Evolutionary conservation across 108 stramenopile genomes (phyloP), one percentile per base, ranked within the genome.

Genomic region (Bacterosira constricta): DNA sequence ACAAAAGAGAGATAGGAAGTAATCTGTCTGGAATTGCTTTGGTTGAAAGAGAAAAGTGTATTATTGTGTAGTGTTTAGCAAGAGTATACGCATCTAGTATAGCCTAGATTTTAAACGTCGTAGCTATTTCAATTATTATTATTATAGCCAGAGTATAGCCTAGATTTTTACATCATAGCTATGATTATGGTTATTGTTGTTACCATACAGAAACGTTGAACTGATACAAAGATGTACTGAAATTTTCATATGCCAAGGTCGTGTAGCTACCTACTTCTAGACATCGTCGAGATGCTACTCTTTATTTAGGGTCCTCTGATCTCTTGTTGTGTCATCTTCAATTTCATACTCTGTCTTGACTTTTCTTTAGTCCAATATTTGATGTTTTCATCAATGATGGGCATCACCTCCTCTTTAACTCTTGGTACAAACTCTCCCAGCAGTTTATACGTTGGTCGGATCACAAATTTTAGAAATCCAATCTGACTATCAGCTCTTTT

Each of bases 391-490:
- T 77, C 54, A 13, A 88, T 50, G 26, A 60, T 60, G 0, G 86
- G 86, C 31, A 88, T 13, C 2, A 85, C 56, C 53, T 77, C 61
- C 11, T 64, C 47, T 4, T 62, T 36, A 15, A 88, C 77, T 10
- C 20, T 37, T 0, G 87, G 87, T 25, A 88, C 8, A n/a, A 85
- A 49, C 41, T 80, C 71, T 2, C 71, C 85, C 47, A 90, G 67
- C 18, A 86, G 51, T 50, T 83, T 65, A 66, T 72, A 86, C 46
- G 86, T 62, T 8, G 95, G 95, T 32, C 74, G 61, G 12, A 93
- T 84, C 49, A 94, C 86, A 70, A 88, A 93, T 55, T 90, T 82
- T 29, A 94, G 84, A 58, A 96, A 96, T 38, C 88, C 92, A 37
- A 81, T 76, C 77, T 96, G 95, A 54, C 77, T 82, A 52, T 88